Conservation (phyloP, 495 filamentous ascomycete species). For the Amphirosellinia nigrospora region DNA sequence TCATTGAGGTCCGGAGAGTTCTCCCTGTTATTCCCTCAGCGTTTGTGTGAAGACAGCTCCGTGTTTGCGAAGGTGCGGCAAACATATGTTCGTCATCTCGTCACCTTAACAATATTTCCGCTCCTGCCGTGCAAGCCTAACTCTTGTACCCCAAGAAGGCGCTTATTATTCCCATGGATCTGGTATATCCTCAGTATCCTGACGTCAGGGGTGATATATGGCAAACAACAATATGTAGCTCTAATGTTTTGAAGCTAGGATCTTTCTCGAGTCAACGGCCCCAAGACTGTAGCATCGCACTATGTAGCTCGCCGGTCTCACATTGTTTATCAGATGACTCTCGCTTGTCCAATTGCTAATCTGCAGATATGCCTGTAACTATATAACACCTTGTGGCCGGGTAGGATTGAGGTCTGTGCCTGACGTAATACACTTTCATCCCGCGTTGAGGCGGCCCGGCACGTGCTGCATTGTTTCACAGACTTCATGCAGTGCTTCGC, state of each 20-base stretch:
- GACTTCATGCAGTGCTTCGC: background rate
- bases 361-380: background rate
- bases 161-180: background rate
- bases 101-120: background rate
- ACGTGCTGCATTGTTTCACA: conserved; percentile 5
- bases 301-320: background rate
- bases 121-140: background rate
- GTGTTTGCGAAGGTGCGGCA: background rate
- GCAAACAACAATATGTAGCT: background rate
- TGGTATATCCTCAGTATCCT: background rate
- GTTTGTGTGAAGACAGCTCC: too few relatives aligned
- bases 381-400: background rate
- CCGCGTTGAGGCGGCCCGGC: background rate
- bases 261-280: background rate
- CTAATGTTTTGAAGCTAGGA: background rate
- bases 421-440: conserved; percentile 8
- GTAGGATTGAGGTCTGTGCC: background rate
- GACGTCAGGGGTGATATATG: background rate
- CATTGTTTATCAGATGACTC: background rate
- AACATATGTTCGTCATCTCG: background rate
- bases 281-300: background rate
- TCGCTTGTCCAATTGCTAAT: background rate
- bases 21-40: background rate
- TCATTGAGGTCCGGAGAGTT: background rate
- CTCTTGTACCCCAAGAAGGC: background rate